Evolutionary conservation across 1,284 basidiomycete genomes (phyloP), one percentile per base, ranked within the genome.

Genomic region (Fomitiporia mediterranea): DNA sequence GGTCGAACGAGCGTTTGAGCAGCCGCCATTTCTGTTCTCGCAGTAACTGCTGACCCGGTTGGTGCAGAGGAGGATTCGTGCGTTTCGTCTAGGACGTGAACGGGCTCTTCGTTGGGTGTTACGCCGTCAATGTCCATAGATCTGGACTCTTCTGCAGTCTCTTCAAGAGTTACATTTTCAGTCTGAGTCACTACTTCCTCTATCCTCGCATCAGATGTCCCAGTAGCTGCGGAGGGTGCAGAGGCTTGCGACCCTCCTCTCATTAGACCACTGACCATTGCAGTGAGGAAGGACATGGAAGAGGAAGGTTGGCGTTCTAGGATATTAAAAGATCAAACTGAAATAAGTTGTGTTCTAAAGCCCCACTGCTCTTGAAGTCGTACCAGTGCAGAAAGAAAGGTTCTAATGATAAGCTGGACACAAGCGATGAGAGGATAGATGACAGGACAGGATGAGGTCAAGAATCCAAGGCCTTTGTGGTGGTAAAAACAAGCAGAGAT

Each of bases 111-210:
- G 15, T 15, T 38, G 2, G 21, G 6, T 17, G 13, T 23, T 30
- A 7, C 28, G n/a, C 43, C 28, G 34, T 57, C 56, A 6, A 57
- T 37, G 21, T 57, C 56, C 56, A 57, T 57, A 27, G 28, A 27
- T 34, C 47, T 42, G 4, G 51, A 42, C 21, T 38, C 46, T n/a
- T 28, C 19, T 11, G 34, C 15, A 13, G 46, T 37, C 25, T 39
- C 49, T 38, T 32, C 19, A 6, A 37, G 34, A 34, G 46, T 49
- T 5, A 40, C 28, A 17, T 9, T 15, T 35, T 48, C 56, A 25
- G 42, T 48, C 19, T 57, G 42, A 21, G 44, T 43, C 25, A 46
- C 35, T 25, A 34, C 28, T 42, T 53, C 46, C 37, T 38, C 43
- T 30, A 48, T 47, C 38, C 39, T 37, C 27, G 49, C 40, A 27